Base-by-base conservation (phyloP, 2,329 filamentous ascomycete genomes). In the Beauveria brongniartii region DNA sequence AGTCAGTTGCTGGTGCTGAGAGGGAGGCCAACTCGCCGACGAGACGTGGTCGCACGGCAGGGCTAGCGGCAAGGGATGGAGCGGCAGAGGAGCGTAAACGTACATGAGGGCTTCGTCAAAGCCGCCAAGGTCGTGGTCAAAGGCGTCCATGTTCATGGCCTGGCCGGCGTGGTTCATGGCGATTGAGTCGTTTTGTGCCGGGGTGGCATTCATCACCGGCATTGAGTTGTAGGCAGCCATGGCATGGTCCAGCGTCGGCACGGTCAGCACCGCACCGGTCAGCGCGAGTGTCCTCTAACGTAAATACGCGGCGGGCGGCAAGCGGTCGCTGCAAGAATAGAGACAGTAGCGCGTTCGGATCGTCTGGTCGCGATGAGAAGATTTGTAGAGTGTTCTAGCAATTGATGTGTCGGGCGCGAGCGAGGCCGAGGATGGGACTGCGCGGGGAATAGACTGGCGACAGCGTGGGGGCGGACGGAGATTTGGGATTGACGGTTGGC, bases 201-300 rank as follows among this genome's bases (percentile, higher is more conserved):
- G 70, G 70, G 74, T 72, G 64, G 77, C 73, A 66, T 76, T 72
- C 69, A 81, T 76, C 68, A 74, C 76, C 74, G 79, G 74, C 75
- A 84, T 80, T 70, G 80, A 76, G 72, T 82, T 83, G 76, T 78
- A 85, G 68, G 77, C 76, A 66, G 81, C 80, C 82, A 85, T 85
- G 69, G 76, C 80, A 82, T 82, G 67, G 69, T 72, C 70, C 64
- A 67, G 68, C n/a, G 40, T 48, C 61, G 67, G 65, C 65, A 63
- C 65, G 63, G 67, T 70, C 70, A 71, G 66, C 64, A 67, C 65
- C 66, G 66, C 67, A 70, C 70, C 64, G 62, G 53, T 48, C 54
- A 61, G 51, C 37, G 22, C 26, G 54, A 12, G 54, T 22, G 48
- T 26, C 58, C 34, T 50, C 37, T 37, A 44, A 24, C 26, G 53